Base-by-base conservation (phyloP, 495 filamentous ascomycete species). In the Opeltia flavorubescens region DNA sequence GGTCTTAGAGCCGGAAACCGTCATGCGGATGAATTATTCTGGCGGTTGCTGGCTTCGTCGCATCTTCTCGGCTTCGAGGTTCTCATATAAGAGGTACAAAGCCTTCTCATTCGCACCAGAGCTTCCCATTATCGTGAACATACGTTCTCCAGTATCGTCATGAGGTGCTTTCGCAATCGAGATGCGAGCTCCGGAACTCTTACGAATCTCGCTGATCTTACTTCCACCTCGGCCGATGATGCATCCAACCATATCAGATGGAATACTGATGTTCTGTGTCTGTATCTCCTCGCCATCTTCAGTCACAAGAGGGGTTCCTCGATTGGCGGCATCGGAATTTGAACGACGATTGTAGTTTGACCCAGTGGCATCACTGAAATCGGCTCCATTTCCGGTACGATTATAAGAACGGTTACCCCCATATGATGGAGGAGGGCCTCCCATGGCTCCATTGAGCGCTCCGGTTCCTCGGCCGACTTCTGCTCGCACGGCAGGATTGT, bases 61-160 rank as follows among this genome's bases (percentile, higher is more conserved):
- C 76, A 86, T 86, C 74, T 98, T 98, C 72, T 98, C 91, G 15
- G 87, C 91, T 66, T 98, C 91, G 27, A 98, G 78, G 65, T 98
- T 96, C 74, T 98, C 91, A 67, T 98, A 98, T 42, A 98, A 75
- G 29, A 96, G 77, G 62, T 89, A 96, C 7, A 98, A 73, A 13
- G 91, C 91, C 53, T 87, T 88, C 69, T 98, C 91, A 58, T 96
- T 96, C 50, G 84, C 84, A 64, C 76, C 76, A 21, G 81, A 78
- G 47, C 84, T 93, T 49, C 91, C 91, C 75, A 93, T 95, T 61
- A 98, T 95, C 51, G 91, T 96, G 70, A 96, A 98, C 91, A 98
- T 96, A 57, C 91, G 80, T 75, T 98, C 91, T 44, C 91, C 91
- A 39, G 86, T 89, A 47, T 96, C 93, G 54, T 96, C 91, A 56